Evolutionary conservation across 2,329 filamentous ascomycete genomes (phyloP), one percentile per base, ranked within the genome.

Genomic region (Phaeophleospora eucalypticola): DNA sequence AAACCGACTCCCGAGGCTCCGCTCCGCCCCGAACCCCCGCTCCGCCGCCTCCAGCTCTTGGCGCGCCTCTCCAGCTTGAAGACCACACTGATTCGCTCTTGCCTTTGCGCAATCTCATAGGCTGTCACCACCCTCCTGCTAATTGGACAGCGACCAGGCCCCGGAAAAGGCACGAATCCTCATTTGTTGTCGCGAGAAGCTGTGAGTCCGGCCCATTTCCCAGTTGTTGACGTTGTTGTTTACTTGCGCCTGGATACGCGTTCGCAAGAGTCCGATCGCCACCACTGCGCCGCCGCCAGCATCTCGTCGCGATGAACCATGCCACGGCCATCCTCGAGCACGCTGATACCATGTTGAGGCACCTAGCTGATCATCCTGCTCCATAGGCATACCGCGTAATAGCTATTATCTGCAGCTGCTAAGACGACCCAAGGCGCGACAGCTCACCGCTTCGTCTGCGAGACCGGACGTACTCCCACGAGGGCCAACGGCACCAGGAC

Each of bases 281-380:
- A 29, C 33, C 44, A 36, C 45, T 47, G 51, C 51, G 45, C 40
- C 37, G 42, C 38, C 43, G 43, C 45, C 49, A 38, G 41, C 36
- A 43, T 37, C 43, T 17, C 33, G 38, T 41, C 42, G 12, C 7
- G 7, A 29, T 29, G 24, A 6, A 12, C 24, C 7, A 29, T 29
- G 24, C 7, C 6, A 12, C 6, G 6, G 24, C 24, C 24, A 29
- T 29, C 24, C 7, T 12, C 24, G 24, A 6, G n/a, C n/a, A n/a
- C n/a, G n/a, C n/a, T n/a, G n/a, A n/a, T n/a, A n/a, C n/a, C n/a
- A n/a, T n/a, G n/a, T n/a, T n/a, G n/a, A n/a, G n/a, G n/a, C n/a
- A n/a, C n/a, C n/a, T n/a, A n/a, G n/a, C n/a, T n/a, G n/a, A n/a
- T n/a, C n/a, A n/a, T n/a, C n/a, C n/a, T n/a, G n/a, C n/a, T 7